phyloP scores from a whole-genome alignment of 345 rosid genomes.

The Dovyalis caffra region DNA sequence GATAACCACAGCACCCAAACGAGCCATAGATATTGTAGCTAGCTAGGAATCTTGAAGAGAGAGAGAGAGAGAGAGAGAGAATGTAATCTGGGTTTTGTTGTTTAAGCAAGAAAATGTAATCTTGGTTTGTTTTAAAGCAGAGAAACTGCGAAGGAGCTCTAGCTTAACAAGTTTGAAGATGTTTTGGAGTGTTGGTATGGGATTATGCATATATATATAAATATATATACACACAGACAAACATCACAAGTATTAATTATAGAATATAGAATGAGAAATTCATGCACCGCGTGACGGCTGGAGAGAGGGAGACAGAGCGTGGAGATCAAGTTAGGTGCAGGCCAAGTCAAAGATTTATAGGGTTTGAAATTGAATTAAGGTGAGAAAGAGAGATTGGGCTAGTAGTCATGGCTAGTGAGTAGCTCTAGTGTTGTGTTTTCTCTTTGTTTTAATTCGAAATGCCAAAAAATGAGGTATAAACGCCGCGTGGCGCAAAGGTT shows the following conservation, averaged over 20 bases:
- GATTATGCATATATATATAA: neutral
- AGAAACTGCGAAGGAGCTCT: neutral
- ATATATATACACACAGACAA: neutral
- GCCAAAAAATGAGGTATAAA: neutral
- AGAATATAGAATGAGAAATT: neutral
- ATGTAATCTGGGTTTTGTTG: conserved; percentile 15
- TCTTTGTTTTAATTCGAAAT: neutral
- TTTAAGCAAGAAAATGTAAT: neutral
- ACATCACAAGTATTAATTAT: neutral
- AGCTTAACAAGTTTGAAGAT: neutral
- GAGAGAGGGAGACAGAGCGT: conserved; percentile 11
- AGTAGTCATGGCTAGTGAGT: neutral
- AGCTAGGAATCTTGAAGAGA: neutral
- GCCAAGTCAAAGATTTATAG: conserved; percentile 24
- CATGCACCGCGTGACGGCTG: conserved; percentile 12
- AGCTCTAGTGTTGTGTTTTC: neutral
- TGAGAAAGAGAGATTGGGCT: conserved; percentile 1
- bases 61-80: neutral
- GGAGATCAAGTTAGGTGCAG: conserved; percentile 13
- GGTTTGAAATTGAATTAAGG: neutral
- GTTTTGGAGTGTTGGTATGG: neutral
- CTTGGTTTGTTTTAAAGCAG: conserved; percentile 13
- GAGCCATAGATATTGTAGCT: conserved; percentile 40
- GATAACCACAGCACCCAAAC: conserved; percentile 24
- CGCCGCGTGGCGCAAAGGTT: conserved; percentile 39